Percentiles rank a stretch among this genome's conserved stretches.
Evolutionary conservation across 176 grass and related monocot species (phyloP).

Genomic region (Cenchrus fungigraminus): DNA sequence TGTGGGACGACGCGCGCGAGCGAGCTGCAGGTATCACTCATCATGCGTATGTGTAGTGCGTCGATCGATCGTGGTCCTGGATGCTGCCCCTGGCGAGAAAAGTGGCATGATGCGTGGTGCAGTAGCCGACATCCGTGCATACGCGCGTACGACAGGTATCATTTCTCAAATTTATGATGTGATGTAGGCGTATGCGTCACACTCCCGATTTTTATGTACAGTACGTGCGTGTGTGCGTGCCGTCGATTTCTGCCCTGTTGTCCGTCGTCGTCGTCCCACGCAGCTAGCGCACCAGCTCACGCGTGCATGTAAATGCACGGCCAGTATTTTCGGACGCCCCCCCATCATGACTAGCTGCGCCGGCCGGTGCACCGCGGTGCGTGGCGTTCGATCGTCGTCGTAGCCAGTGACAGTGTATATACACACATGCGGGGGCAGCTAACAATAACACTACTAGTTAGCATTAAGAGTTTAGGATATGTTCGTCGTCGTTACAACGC

Average conservation of each 20-base stretch:
- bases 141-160: slow-evolving; percentile 15
- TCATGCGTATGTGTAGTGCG: no score
- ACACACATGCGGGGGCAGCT: neutral
- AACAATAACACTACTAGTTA: no score
- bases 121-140: neutral
- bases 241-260: neutral
- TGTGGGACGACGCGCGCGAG: no score
- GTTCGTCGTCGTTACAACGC: neutral
- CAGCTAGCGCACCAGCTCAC: neutral
- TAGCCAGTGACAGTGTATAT: no score
- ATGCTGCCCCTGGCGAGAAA: neutral
- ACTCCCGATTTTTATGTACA: neutral
- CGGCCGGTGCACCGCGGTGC: neutral
- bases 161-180: slow-evolving; percentile 1
- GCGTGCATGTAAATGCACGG: neutral
- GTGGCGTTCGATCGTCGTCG: neutral
- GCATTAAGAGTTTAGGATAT: no score
- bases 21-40: no score
- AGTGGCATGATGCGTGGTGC: neutral
- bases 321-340: neutral
- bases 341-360: neutral
- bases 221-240: neutral
- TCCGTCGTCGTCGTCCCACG: neutral
- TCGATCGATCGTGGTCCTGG: neutral
- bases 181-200: neutral